Evolutionary conservation across 192 early-diverging fungal genomes (phyloP).

Genomic region (Spizellomyces punctatus): DNA sequence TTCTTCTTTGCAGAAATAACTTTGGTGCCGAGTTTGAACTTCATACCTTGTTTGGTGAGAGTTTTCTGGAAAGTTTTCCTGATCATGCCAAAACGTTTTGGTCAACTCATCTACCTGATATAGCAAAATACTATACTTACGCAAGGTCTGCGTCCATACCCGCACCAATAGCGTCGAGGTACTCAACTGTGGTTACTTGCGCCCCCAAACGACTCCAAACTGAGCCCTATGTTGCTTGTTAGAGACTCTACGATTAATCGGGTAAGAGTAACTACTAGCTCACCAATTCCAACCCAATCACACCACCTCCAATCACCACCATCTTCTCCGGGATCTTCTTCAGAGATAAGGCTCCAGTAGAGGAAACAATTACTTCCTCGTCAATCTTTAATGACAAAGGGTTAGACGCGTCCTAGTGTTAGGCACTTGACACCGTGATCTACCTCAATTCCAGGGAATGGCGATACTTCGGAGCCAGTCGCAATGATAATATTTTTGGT

Average conservation of each 20-base stretch:
- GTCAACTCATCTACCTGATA: neutral
- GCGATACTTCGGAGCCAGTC: slow-evolving; percentile 92
- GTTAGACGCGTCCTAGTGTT: neutral
- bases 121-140: slow-evolving; percentile 42
- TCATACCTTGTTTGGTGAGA: slow-evolving; percentile 93
- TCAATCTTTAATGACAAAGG: slow-evolving; percentile 56
- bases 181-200: slow-evolving; percentile 96
- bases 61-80: slow-evolving; percentile 90
- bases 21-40: slow-evolving; percentile 98
- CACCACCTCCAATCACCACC: slow-evolving; percentile 98
- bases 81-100: slow-evolving; percentile 5
- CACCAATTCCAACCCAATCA: slow-evolving; percentile 95
- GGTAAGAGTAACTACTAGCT: neutral
- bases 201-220: slow-evolving; percentile 96
- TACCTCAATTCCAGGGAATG: slow-evolving; percentile 86
- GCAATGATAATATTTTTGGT: slow-evolving; percentile 99
- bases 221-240: slow-evolving; percentile 62
- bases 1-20: slow-evolving; percentile 85
- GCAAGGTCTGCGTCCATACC: slow-evolving; percentile 97
- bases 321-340: slow-evolving; percentile 95
- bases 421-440: slow-evolving; percentile 17
- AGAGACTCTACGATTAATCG: neutral
- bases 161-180: slow-evolving; percentile 87
- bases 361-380: slow-evolving; percentile 94
- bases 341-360: slow-evolving; percentile 95